Evolutionary conservation across 169 alveolate species (phyloP).

Genomic region (Plasmodium gaboni): DNA sequence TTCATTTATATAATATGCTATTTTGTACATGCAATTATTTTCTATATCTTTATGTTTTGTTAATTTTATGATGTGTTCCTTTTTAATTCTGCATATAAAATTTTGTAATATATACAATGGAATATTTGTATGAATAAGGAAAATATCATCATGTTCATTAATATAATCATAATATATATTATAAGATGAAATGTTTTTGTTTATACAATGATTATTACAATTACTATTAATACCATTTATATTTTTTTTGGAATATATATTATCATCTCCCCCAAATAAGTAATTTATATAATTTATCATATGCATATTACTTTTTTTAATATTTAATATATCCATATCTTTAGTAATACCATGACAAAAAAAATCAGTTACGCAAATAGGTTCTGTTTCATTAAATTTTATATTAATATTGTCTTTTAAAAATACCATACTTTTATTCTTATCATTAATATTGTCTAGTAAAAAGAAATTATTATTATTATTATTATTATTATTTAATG

Average conservation of each 20-base stretch:
- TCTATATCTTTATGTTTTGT: constrained; percentile 65
- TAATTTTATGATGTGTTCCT: constrained; percentile 46
- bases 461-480: background rate
- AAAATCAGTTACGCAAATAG: constrained; percentile 9
- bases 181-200: constrained; percentile 3
- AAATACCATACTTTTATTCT: constrained; percentile 3
- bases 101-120: constrained; percentile 68
- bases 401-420: constrained; percentile 4
- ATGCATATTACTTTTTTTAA: constrained; percentile 25
- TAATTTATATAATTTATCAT: constrained; percentile 38
- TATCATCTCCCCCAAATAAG: constrained; percentile 15
- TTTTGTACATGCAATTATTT: constrained; percentile 63
- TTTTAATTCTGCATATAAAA: constrained; percentile 57
- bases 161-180: background rate
- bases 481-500: constrained; percentile 26
- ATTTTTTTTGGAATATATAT: background rate
- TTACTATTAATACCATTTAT: too few relatives aligned
- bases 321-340: constrained; percentile 17
- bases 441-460: background rate
- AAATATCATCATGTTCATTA: too few relatives aligned
- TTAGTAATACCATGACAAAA: constrained; percentile 18
- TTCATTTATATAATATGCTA: constrained; percentile 70
- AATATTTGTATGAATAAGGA: constrained; percentile 7
- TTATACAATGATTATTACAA: background rate
- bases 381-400: background rate